Evolutionary conservation across 169 alveolate genomes (phyloP), one percentile per base, ranked within the genome.

Genomic region (Cryptosporidium bovis): DNA sequence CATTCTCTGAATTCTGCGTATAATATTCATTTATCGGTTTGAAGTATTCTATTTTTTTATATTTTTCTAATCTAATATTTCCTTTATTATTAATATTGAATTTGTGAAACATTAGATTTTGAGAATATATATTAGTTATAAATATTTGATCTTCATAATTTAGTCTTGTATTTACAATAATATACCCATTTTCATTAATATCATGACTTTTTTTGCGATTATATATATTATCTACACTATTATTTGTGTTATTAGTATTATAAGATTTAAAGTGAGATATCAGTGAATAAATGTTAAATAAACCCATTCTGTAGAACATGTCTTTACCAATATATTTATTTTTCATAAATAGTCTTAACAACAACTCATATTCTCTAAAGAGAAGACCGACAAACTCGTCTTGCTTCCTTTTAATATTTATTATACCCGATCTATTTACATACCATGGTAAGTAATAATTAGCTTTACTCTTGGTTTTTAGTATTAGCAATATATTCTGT

Each of bases 211-310:
- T 40, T 40, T 40, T 8, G 48, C 10, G 48, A 40, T 40, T 6
- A 8, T 40, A 40, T 40, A 40, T 40, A 40, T 40, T 40, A 40
- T 40, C 10, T 40, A 8, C 10, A 8, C 48, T 16, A 29, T 5
- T 53, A 53, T 53, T 40, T 29, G 16, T 15, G 33, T 16, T 33
- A 33, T 31, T 34, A 24, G 13, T 56, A 5, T 69, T 66, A n/a
- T 20, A 69, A 34, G 83, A 69, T 40, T 69, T 69, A 55, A 34
- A 69, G 40, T 69, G 83, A 12, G 83, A 69, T 29, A 69, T 56
- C 18, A 69, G 27, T 8, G 83, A 69, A 51, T 69, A 69, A 16
- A 53, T 31, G 65, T 55, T 20, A 27, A 55, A 40, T n/a, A 33
- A 29, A 51, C 40, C 18, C n/a, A 69, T 29, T 53, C 83, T 69